These are phyloP conservation scores for Diaporthe eres DNA, from an alignment of 2,329 filamentous ascomycete genomes.

Conservation along the genomic window DNA sequence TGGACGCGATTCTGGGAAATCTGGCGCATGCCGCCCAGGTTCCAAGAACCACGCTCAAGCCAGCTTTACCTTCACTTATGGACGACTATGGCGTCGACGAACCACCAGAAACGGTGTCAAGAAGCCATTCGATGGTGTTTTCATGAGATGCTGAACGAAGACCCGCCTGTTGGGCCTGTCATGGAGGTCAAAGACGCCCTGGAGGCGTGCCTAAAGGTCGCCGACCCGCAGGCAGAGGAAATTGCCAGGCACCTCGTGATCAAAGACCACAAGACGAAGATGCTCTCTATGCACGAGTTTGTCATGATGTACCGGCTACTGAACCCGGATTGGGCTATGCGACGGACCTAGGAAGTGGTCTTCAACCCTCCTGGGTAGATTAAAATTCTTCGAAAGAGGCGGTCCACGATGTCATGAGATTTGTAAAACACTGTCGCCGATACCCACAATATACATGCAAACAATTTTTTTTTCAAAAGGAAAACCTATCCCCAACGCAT, in stretches of 20 bases:
- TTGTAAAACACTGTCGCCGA: neutral
- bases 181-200: conserved; percentile 62
- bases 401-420: neutral
- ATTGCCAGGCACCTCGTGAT: conserved; percentile 47
- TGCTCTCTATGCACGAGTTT: conserved; percentile 49
- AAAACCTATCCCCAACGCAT: neutral
- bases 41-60: conserved; percentile 62
- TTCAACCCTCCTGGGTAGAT: neutral
- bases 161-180: conserved; percentile 61
- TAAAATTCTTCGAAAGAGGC: neutral
- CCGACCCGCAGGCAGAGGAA: conserved; percentile 64
- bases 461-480: neutral
- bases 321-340: conserved; percentile 36
- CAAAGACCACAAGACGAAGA: conserved; percentile 30
- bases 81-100: conserved; percentile 59
- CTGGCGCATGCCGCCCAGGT: conserved; percentile 69
- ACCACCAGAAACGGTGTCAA: conserved; percentile 59
- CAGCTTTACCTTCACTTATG: conserved; percentile 70
- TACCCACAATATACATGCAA: conserved; percentile 6
- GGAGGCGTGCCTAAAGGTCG: conserved; percentile 68
- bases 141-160: conserved; percentile 72
- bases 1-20: conserved; percentile 73
- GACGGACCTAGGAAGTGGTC: neutral
- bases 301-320: conserved; percentile 48
- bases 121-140: conserved; percentile 66